Conservation (phyloP, 768 basidiomycete species). For the Xerocomellus dryophilus region DNA sequence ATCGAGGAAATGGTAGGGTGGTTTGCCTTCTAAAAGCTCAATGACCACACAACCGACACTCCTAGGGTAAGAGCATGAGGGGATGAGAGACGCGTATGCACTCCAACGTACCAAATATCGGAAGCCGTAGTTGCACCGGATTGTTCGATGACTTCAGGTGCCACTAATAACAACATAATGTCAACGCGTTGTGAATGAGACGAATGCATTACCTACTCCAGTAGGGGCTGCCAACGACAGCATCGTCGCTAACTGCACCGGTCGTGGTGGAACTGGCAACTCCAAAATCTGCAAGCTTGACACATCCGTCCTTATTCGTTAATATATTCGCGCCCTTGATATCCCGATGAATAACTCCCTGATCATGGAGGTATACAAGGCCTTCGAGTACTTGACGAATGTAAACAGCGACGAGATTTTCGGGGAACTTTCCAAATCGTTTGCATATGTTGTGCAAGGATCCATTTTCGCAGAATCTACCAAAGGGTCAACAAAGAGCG, state of each 20-base stretch:
- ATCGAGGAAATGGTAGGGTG: conserved; percentile 92
- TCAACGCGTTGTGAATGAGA: conserved; percentile 4
- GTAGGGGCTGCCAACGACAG: conserved; percentile 96
- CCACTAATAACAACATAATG: conserved; percentile 55
- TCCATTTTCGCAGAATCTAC: conserved; percentile 94
- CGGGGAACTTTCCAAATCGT: conserved; percentile 97
- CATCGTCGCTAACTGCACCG: conserved; percentile 75
- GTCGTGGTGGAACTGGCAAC: conserved; percentile 81
- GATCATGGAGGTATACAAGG: conserved; percentile 94
- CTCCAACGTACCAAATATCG: conserved; percentile 78
- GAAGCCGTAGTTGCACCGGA: conserved; percentile 95
- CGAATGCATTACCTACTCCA: conserved; percentile 69
- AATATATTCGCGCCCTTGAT: conserved; percentile 99
- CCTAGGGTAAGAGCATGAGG: conserved; percentile 33
- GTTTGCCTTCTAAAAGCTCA: conserved; percentile 84
- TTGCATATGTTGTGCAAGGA: conserved; percentile 94
- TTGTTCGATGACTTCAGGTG: conserved; percentile 98
- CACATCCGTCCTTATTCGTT: conserved; percentile 97
- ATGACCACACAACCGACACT: conserved; percentile 98
- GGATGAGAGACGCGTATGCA: background rate
- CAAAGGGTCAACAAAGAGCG: conserved; percentile 6
- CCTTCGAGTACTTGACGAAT: conserved; percentile 96
- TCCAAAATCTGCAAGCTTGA: conserved; percentile 99
- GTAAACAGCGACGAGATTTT: conserved; percentile 93
- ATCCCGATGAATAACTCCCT: conserved; percentile 98